Conservation (phyloP, 495 filamentous ascomycete genomes). For the Talaromyces wortmannii region DNA sequence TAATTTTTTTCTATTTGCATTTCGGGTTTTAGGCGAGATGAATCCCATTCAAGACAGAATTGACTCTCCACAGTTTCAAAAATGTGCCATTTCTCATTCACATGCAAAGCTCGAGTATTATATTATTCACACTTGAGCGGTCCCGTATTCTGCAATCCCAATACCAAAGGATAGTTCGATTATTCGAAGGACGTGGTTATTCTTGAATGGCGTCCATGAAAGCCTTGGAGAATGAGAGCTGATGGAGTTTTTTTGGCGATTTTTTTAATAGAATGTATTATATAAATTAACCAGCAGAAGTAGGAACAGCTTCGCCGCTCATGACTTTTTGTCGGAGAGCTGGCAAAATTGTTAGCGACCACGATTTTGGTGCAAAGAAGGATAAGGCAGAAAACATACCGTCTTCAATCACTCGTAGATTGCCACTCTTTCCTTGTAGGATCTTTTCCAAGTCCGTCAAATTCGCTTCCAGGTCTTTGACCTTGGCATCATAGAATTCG, state of each 20-base stretch:
- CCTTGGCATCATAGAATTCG: slow-evolving; percentile 80
- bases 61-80: no score
- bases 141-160: no score
- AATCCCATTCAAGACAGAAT: no score
- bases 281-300: background rate
- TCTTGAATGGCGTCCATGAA: no score
- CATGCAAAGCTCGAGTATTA: no score
- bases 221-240: no score
- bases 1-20: no score
- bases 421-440: slow-evolving; percentile 75
- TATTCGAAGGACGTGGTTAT: no score
- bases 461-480: slow-evolving; percentile 71
- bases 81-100: no score
- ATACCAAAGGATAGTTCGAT: no score
- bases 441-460: slow-evolving; percentile 83
- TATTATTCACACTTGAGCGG: no score
- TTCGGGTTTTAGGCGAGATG: no score
- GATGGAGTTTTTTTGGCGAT: background rate
- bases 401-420: slow-evolving; percentile 82
- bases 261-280: background rate
- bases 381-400: slow-evolving; percentile 40
- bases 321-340: slow-evolving; percentile 43
- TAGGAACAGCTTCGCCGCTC: slow-evolving; percentile 22
- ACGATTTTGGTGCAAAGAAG: background rate
- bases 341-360: slow-evolving; percentile 16